phyloP scores from a whole-genome alignment of 1,139 yeast species.

The Geotrichum macrosporum region DNA sequence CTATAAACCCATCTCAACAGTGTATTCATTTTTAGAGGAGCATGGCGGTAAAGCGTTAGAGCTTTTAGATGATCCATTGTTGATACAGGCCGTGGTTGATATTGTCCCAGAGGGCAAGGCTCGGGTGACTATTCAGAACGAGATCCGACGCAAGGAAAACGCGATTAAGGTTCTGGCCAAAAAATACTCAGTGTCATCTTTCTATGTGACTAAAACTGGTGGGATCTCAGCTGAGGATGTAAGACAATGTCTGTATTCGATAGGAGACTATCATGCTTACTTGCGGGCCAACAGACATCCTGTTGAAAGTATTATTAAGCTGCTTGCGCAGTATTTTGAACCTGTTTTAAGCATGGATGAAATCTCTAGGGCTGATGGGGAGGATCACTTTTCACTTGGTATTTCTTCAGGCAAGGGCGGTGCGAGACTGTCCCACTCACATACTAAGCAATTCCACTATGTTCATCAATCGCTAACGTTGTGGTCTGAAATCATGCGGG shows the following conservation, averaged over 20 bases:
- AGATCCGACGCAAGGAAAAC: conserved; percentile 56
- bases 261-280: conserved; percentile 70
- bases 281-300: conserved; percentile 65
- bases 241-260: conserved; percentile 62
- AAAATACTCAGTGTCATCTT: conserved; percentile 37
- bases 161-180: conserved; percentile 56
- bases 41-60: conserved; percentile 39
- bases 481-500: conserved; percentile 71
- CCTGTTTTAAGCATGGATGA: no score
- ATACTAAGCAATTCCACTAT: conserved; percentile 62
- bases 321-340: conserved; percentile 48
- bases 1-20: conserved; percentile 64
- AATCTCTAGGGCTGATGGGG: conserved; percentile 37
- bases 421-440: conserved; percentile 64
- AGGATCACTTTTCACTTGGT: conserved; percentile 47
- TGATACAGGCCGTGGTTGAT: conserved; percentile 60
- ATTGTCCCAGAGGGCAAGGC: conserved; percentile 55
- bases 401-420: conserved; percentile 61
- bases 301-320: conserved; percentile 52
- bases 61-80: conserved; percentile 52
- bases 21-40: conserved; percentile 44
- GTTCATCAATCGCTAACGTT: conserved; percentile 64
- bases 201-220: conserved; percentile 11
- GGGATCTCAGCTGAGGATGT: conserved; percentile 49
- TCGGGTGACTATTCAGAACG: conserved; percentile 49